Evolutionary conservation across 345 rosid species (phyloP).

Genomic region (Zanthoxylum bungeanum): DNA sequence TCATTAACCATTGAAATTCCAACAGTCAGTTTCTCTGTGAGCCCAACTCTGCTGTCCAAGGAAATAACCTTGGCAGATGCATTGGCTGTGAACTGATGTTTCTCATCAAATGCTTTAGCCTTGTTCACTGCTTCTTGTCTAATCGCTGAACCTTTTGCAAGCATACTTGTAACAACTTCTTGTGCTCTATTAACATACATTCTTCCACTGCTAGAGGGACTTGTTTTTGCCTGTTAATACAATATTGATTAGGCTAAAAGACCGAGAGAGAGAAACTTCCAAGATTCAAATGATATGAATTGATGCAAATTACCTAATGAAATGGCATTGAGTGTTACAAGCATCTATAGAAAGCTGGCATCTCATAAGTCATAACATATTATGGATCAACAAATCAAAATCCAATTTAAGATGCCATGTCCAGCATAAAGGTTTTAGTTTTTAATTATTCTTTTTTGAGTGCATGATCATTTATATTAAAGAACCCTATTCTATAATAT

Average conservation of each 20-base stretch:
- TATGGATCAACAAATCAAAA: background rate
- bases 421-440: background rate
- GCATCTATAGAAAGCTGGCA: background rate
- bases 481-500: background rate
- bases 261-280: background rate
- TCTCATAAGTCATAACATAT: background rate
- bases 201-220: slow-evolving; percentile 50
- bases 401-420: background rate
- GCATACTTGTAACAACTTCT: slow-evolving; percentile 70
- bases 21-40: slow-evolving; percentile 78
- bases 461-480: background rate
- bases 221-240: slow-evolving; percentile 47
- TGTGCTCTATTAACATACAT: slow-evolving; percentile 80
- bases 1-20: slow-evolving; percentile 87
- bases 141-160: slow-evolving; percentile 87
- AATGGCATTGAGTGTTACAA: background rate
- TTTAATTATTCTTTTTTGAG: background rate
- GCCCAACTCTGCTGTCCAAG: slow-evolving; percentile 76
- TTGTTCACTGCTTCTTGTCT: slow-evolving; percentile 90
- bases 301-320: background rate
- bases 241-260: slow-evolving; percentile 1
- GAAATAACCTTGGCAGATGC: slow-evolving; percentile 90
- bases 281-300: background rate
- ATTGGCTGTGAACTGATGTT: slow-evolving; percentile 73
- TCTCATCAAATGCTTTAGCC: slow-evolving; percentile 92